These are phyloP conservation scores for Yamadazyma oceani DNA, from an alignment of 1,139 yeast species.

Conservation along the genomic window DNA sequence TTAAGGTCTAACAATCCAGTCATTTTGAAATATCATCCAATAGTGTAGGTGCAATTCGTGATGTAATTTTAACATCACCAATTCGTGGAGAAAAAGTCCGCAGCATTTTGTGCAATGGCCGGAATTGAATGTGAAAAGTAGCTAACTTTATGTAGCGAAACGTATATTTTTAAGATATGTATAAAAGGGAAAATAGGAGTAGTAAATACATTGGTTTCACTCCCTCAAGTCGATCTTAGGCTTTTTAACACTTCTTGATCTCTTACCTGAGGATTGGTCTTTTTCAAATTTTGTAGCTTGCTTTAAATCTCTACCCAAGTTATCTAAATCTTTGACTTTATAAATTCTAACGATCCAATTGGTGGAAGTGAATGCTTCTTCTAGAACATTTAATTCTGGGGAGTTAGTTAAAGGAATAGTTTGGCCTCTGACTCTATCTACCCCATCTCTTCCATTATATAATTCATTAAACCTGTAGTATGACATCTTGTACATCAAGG, in stretches of 20 bases:
- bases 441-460: slow-evolving; percentile 64
- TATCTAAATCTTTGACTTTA: slow-evolving; percentile 88
- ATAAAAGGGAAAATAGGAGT: neutral
- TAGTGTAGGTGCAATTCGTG: neutral
- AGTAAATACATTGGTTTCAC: no score
- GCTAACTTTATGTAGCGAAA: no score
- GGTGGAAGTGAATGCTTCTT: slow-evolving; percentile 93
- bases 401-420: slow-evolving; percentile 55
- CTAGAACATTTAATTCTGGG: slow-evolving; percentile 72
- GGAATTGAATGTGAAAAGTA: neutral
- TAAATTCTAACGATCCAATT: slow-evolving; percentile 97
- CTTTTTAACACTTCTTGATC: slow-evolving; percentile 50
- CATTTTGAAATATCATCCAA: slow-evolving; percentile 15
- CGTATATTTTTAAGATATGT: no score
- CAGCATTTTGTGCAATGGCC: neutral
- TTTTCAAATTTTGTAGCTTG: slow-evolving; percentile 50
- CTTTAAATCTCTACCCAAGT: slow-evolving; percentile 73
- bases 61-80: no score
- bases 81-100: slow-evolving; percentile 6
- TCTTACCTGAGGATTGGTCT: slow-evolving; percentile 29
- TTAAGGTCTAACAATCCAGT: slow-evolving; percentile 49
- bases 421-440: slow-evolving; percentile 90
- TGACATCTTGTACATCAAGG: slow-evolving; percentile 93
- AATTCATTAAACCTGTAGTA: slow-evolving; percentile 83
- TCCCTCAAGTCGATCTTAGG: slow-evolving; percentile 55